Conservation (phyloP, 768 basidiomycete genomes). For the Kwoniella dendrophila region DNA sequence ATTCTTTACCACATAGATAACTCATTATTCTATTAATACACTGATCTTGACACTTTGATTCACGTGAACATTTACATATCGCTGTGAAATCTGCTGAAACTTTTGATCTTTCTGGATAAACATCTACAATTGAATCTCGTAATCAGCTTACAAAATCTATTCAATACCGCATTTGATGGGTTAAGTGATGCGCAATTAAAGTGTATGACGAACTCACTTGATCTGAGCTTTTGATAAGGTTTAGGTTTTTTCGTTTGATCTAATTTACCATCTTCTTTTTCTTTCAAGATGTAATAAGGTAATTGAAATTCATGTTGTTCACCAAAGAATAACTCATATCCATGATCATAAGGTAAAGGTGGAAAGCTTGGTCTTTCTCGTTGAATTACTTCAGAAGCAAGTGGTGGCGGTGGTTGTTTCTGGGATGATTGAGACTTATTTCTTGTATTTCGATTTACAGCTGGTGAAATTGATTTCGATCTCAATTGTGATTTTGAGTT, state of each 20-base stretch:
- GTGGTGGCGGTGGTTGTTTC: background rate
- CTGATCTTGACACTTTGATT: constrained; percentile 49
- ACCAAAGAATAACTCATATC: constrained; percentile 39
- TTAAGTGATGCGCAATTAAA: background rate
- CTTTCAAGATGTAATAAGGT: constrained; percentile 48
- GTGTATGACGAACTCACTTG: constrained; percentile 35
- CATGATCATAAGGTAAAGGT: constrained; percentile 46
- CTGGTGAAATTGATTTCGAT: background rate
- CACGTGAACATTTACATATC: constrained; percentile 51
- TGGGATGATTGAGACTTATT: background rate
- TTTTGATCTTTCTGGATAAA: constrained; percentile 41
- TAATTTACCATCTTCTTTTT: constrained; percentile 40
- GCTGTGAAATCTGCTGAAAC: constrained; percentile 27
- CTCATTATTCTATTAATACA: constrained; percentile 57
- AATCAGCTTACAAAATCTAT: background rate
- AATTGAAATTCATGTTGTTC: constrained; percentile 45
- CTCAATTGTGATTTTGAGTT: background rate
- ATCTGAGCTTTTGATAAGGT: constrained; percentile 34
- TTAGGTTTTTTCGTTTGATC: constrained; percentile 44
- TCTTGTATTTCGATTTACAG: background rate
- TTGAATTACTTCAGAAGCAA: background rate
- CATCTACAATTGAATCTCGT: constrained; percentile 21
- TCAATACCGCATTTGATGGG: background rate
- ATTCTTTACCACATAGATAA: constrained; percentile 57
- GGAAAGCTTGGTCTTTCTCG: constrained; percentile 31